Conservation (phyloP, 768 basidiomycete species). For the Vishniacozyma victoriae region DNA sequence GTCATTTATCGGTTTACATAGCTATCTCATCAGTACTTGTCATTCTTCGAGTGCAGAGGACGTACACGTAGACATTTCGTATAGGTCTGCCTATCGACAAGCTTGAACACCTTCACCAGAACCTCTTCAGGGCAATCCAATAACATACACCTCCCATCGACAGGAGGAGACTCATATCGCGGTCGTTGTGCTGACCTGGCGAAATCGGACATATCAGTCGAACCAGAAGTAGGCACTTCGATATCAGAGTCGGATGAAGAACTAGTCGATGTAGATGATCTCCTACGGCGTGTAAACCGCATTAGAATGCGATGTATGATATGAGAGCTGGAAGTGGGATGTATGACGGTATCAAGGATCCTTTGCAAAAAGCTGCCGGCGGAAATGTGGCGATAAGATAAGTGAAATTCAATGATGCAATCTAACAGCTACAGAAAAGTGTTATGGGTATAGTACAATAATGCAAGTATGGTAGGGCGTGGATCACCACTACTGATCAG, state of each 20-base stretch:
- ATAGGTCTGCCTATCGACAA: slow-evolving; percentile 23
- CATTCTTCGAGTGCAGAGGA: not conserved
- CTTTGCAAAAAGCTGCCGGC: slow-evolving; percentile 3
- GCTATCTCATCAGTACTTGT: slow-evolving; percentile 13
- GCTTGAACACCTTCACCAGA: slow-evolving; percentile 25
- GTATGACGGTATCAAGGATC: not conserved
- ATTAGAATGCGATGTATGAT: no score
- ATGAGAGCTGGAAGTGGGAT: not conserved
- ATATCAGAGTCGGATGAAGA: no score
- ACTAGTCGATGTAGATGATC: no score
- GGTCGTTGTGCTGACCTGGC: no score
- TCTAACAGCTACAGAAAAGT: no score
- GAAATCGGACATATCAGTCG: no score
- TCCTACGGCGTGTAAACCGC: no score
- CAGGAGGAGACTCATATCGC: slow-evolving; percentile 26
- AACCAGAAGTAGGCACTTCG: no score
- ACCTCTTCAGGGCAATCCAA: slow-evolving; percentile 30
- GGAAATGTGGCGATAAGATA: slow-evolving; percentile 2
- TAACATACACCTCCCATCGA: slow-evolving; percentile 17
- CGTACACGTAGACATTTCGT: slow-evolving; percentile 22
- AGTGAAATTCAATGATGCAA: slow-evolving; percentile 2
- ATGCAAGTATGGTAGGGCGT: no score
- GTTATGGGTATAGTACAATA: no score
- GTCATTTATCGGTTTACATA: slow-evolving; percentile 28
- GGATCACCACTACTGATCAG: no score